phyloP scores from a whole-genome alignment of 2,329 filamentous ascomycete genomes.

The Ascomycota sp. region DNA sequence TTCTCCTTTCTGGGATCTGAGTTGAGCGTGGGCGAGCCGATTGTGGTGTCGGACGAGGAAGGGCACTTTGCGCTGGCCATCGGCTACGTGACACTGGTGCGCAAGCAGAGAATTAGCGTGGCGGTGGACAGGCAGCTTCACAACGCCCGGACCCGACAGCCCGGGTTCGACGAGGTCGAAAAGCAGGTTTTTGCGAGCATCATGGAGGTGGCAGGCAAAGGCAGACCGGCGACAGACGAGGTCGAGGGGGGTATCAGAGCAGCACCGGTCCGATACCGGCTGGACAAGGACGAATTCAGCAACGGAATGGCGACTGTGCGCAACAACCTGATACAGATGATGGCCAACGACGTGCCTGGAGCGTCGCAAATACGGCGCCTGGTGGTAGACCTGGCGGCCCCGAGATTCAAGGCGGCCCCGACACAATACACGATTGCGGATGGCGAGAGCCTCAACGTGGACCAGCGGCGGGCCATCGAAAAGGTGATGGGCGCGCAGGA shows the following conservation, averaged over 20 bases:
- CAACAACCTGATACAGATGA: constrained; percentile 83
- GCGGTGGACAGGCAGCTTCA: constrained; percentile 81
- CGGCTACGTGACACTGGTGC: constrained; percentile 67
- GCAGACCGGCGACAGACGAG: constrained; percentile 27
- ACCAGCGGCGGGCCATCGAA: constrained; percentile 69
- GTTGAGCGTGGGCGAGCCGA: constrained; percentile 66
- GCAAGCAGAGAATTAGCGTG: constrained; percentile 58
- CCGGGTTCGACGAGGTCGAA: constrained; percentile 51
- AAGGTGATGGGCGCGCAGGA: constrained; percentile 93
- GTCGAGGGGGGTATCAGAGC: constrained; percentile 28
- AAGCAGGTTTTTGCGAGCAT: constrained; percentile 85
- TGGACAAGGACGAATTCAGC: constrained; percentile 97
- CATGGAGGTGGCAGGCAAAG: constrained; percentile 56
- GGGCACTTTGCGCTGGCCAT: constrained; percentile 91
- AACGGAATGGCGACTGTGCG: constrained; percentile 91
- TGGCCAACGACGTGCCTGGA: constrained; percentile 57
- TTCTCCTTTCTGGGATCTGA: constrained; percentile 90
- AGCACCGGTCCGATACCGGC: constrained; percentile 55
- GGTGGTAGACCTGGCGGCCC: constrained; percentile 57
- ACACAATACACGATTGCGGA: constrained; percentile 43
- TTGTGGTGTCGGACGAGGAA: constrained; percentile 89
- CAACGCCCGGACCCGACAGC: constrained; percentile 56
- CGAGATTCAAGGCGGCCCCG: constrained; percentile 47
- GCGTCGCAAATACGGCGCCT: constrained; percentile 55
- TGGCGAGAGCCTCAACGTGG: constrained; percentile 56